Evolutionary conservation across 2,329 filamentous ascomycete genomes (phyloP).

Genomic region (Simplicillium aogashimaense): DNA sequence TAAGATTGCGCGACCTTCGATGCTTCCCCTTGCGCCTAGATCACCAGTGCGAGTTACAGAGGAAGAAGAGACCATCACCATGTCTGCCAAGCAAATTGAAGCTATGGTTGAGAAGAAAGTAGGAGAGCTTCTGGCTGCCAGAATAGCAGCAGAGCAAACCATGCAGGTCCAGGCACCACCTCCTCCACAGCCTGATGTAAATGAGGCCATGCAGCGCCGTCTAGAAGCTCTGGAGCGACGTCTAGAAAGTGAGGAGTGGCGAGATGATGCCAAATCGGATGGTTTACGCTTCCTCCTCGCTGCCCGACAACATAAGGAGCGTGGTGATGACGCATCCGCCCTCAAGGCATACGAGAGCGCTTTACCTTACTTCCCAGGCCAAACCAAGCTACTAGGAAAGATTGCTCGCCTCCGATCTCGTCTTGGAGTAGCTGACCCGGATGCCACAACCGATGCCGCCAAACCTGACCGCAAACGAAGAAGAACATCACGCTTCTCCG

Average conservation of each 20-base stretch:
- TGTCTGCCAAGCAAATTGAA: slow-evolving; percentile 71
- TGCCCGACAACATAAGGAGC: slow-evolving; percentile 81
- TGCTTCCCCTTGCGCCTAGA: slow-evolving; percentile 9
- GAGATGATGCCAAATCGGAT: slow-evolving; percentile 66
- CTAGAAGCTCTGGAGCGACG: slow-evolving; percentile 78
- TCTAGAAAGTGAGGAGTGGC: slow-evolving; percentile 55
- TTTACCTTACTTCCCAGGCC: slow-evolving; percentile 74
- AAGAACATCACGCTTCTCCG: slow-evolving; percentile 7
- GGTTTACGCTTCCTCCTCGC: slow-evolving; percentile 81
- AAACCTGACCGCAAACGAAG: slow-evolving; percentile 6
- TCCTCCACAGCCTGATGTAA: slow-evolving; percentile 42
- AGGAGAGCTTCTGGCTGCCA: slow-evolving; percentile 76
- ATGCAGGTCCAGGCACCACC: slow-evolving; percentile 19
- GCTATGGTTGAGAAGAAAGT: slow-evolving; percentile 89
- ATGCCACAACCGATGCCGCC: background rate
- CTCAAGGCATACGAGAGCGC: slow-evolving; percentile 82
- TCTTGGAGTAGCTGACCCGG: slow-evolving; percentile 23
- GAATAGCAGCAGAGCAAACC: slow-evolving; percentile 39
- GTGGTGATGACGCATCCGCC: slow-evolving; percentile 68
- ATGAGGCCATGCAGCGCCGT: slow-evolving; percentile 68
- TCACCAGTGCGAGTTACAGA: slow-evolving; percentile 14
- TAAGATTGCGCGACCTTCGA: slow-evolving; percentile 32
- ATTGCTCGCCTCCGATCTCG: slow-evolving; percentile 52
- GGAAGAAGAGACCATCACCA: slow-evolving; percentile 27
- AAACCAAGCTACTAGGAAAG: slow-evolving; percentile 65